Base-by-base conservation (phyloP, 2,329 filamentous ascomycete species). In the Plectosphaerella sp. region DNA sequence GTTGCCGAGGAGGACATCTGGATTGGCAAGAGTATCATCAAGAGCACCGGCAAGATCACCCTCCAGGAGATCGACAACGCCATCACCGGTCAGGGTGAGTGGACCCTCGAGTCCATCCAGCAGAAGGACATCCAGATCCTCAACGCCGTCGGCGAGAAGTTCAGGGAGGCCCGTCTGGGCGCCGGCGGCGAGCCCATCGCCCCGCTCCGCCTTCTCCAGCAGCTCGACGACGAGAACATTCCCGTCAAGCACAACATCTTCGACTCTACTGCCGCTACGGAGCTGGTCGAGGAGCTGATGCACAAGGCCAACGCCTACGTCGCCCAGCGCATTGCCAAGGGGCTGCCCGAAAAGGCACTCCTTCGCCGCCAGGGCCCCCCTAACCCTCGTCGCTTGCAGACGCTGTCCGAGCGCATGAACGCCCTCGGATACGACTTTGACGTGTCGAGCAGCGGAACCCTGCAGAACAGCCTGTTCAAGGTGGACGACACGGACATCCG, bases 231-330 rank as follows among this genome's bases (percentile, higher is more conserved):
- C 61, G 94, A 99, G 77, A 97, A 97, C 69, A 91, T 97, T 50
- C 94, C 93, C 3, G 92, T 97, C 41, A 91, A 96, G 73, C 84
- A 91, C 67, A 99, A 97, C 73, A 89, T 99, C 58, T 99, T 97
- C 64, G 87, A 97, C 68, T 93, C 90, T 28, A 91, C 90, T 12
- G 79, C 87, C 10, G 90, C 92, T 3, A 91, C 95, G 57, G 93
- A 97, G 72, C 83, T 97, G 57, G 90, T 97, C 45, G 94, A 99
- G 69, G 94, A 99, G 74, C 78, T 99, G 50, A 87, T 91, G 73
- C 89, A 96, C 78, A 96, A 95, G 76, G 89, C 90, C 53, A 97
- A 99, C 67, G 81, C 84, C 47, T 88, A 90, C 65, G 88, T 99
- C 56, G 94, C 93, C 15, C 87, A 94, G 72, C 91, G 89, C 67